Base-by-base conservation (phyloP, 495 filamentous ascomycete species). In the Neurospora africana region DNA sequence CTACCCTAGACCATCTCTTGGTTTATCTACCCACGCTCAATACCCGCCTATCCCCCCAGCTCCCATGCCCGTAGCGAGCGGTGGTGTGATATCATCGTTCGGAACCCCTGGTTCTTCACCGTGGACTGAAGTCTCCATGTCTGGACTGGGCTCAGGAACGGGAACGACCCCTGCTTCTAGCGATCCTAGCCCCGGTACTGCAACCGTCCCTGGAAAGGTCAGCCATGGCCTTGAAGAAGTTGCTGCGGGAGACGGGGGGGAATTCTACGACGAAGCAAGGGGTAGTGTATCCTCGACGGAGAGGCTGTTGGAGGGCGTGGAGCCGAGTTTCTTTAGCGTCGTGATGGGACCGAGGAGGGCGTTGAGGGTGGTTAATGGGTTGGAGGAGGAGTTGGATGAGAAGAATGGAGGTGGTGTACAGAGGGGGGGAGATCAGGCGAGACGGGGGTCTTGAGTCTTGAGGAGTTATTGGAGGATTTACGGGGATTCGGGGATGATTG, bases 251-350 rank as follows among this genome's bases (percentile, higher is more conserved):
- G 58, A 40, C 68, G 61, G 13, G 68, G 5, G 69, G 72, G 21
- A 37, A 77, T n/a, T 70, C 69, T 19, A 74, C 73, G 17, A 75
- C 78, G 33, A 80, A 78, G 68, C 82, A 76, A 76, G 72, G 38
- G 68, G 75, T 76, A 84, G 76, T 23, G 69, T 74, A 68, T 76
- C 78, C 73, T 79, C 79, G 53, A 79, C 82, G 33, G 87, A 90
- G 75, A 83, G 89, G 74, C 76, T 92, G 74, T 68, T 92, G 40
- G 83, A 84, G 6, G 89, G 88, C 30, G 82, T 85, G 75, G 89
- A 93, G 78, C 91, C 91, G 76, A 92, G 86, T 71, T 93, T 93
- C 76, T 88, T 91, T 74, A 90, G 88, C 58, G 91, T 93, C 23
- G 78, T 93, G 75, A 75, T 93, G 79, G 90, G 89, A 72, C 91